These are phyloP conservation scores for Nitzschia sp. DNA, from an alignment of 108 stramenopile species.

Conservation along the genomic window DNA sequence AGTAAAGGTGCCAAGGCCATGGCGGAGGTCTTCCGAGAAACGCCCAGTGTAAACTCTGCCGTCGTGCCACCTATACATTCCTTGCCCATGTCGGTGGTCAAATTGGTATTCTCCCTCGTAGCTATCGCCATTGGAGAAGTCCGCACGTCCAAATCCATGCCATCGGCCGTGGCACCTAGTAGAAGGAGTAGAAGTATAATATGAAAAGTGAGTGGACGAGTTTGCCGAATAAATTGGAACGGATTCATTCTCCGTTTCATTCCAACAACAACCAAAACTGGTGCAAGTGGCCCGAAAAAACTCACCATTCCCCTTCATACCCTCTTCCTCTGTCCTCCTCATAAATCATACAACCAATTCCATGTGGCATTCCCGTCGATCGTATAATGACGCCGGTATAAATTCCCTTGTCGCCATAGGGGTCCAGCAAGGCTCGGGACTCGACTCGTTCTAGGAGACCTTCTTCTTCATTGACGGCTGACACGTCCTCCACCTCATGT, in stretches of 20 bases:
- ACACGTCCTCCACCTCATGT: too few species aligned
- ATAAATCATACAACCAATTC: slow-evolving; percentile 65
- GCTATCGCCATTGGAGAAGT: slow-evolving; percentile 48
- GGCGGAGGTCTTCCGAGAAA: slow-evolving; percentile 68
- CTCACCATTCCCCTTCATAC: slow-evolving; percentile 53
- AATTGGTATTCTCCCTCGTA: slow-evolving; percentile 66
- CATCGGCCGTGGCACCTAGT: slow-evolving; percentile 55
- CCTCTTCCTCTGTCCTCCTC: slow-evolving; percentile 54
- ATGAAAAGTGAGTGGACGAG: neutral
- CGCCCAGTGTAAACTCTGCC: slow-evolving; percentile 78
- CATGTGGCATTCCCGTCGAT: slow-evolving; percentile 77
- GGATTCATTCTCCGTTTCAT: too few species aligned
- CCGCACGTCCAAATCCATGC: slow-evolving; percentile 59
- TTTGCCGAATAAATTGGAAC: too few species aligned
- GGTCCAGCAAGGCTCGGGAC: too few species aligned
- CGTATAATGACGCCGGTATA: slow-evolving; percentile 76
- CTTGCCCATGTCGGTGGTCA: slow-evolving; percentile 66
- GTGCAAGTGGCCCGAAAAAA: too few species aligned
- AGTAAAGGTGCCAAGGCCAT: slow-evolving; percentile 72
- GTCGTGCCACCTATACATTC: slow-evolving; percentile 59
- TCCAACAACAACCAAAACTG: too few species aligned
- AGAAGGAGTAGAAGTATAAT: neutral
- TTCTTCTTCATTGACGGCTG: too few species aligned
- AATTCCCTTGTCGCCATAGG: slow-evolving; percentile 76
- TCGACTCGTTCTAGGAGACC: too few species aligned